Conservation (phyloP, 148 eudicot species). For the Amaranthus cruentus region DNA sequence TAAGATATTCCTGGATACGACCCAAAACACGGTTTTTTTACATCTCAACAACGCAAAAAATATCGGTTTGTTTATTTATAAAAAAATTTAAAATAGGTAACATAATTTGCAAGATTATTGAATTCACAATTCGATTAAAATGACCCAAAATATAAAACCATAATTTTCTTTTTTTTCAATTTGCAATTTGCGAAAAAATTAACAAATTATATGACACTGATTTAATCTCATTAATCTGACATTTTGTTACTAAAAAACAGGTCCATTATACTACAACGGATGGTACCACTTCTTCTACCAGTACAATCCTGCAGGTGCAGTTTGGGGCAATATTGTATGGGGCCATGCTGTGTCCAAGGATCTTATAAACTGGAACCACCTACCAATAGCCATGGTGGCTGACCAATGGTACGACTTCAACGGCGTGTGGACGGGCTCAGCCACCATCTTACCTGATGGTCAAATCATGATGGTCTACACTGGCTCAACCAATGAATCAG, state of each 20-base stretch:
- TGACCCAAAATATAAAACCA: too few relatives aligned
- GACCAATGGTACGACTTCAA: conserved; percentile 59
- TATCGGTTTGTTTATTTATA: too few relatives aligned
- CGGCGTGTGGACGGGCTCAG: conserved; percentile 90
- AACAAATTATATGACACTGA: neutral
- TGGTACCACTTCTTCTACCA: conserved; percentile 93
- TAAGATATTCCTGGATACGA: too few relatives aligned
- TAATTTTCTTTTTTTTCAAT: too few relatives aligned
- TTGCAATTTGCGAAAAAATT: neutral
- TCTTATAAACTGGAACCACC: conserved; percentile 61
- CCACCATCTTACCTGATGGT: conserved; percentile 68
- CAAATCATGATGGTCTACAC: conserved; percentile 67
- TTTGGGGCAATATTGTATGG: conserved; percentile 86
- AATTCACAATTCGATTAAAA: too few relatives aligned
- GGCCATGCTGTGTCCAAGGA: conserved; percentile 77
- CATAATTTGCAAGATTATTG: too few relatives aligned
- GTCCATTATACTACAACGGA: conserved; percentile 70
- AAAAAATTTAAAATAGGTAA: too few relatives aligned
- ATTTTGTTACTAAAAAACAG: conserved; percentile 24
- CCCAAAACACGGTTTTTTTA: too few relatives aligned
- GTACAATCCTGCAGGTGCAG: conserved; percentile 68
- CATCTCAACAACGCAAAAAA: too few relatives aligned
- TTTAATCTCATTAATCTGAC: too few relatives aligned
- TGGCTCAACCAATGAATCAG: conserved; percentile 52
- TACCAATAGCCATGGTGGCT: conserved; percentile 60